These are phyloP conservation scores for Penicillium maclennaniae DNA, from an alignment of 495 filamentous ascomycete genomes.

Conservation along the genomic window DNA sequence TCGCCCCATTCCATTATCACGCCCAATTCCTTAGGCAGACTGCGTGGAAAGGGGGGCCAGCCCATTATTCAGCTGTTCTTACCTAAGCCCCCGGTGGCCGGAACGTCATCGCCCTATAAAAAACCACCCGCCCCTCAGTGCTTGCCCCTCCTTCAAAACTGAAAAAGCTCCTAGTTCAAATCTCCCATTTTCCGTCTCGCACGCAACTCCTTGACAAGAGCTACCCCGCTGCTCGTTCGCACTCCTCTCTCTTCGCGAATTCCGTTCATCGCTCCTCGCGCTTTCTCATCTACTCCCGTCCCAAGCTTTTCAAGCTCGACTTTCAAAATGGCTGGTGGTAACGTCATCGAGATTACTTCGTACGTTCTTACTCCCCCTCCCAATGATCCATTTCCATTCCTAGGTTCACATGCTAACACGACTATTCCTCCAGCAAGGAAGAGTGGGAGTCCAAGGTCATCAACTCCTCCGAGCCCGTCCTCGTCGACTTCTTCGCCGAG, in stretches of 20 bases:
- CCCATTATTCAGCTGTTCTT: conserved; percentile 20
- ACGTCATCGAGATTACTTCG: conserved; percentile 31
- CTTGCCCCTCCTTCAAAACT: conserved; percentile 21
- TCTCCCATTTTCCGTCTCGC: conserved; percentile 14
- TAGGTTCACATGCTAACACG: not conserved
- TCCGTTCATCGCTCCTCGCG: conserved; percentile 12
- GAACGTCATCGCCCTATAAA: conserved; percentile 31
- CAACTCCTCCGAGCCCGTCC: conserved; percentile 47
- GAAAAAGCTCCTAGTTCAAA: conserved; percentile 20
- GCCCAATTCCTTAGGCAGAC: not conserved
- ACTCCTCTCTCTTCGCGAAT: conserved; percentile 12
- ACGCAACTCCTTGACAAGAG: conserved; percentile 16
- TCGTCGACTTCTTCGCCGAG: conserved; percentile 82
- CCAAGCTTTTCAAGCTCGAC: conserved; percentile 45
- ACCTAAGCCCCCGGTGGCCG: conserved; percentile 19
- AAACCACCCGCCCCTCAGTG: conserved; percentile 23
- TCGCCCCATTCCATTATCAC: conserved; percentile 1
- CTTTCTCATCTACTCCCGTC: conserved; percentile 34
- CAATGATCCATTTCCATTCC: not conserved
- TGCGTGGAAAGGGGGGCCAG: not conserved
- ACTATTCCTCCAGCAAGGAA: conserved; percentile 46
- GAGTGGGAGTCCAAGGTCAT: conserved; percentile 48
- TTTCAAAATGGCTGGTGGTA: conserved; percentile 48
- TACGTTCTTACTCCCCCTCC: conserved; percentile 21
- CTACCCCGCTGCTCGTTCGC: conserved; percentile 27